phyloP scores from a whole-genome alignment of 169 alveolate species.

The Amoebophrya sp. region DNA sequence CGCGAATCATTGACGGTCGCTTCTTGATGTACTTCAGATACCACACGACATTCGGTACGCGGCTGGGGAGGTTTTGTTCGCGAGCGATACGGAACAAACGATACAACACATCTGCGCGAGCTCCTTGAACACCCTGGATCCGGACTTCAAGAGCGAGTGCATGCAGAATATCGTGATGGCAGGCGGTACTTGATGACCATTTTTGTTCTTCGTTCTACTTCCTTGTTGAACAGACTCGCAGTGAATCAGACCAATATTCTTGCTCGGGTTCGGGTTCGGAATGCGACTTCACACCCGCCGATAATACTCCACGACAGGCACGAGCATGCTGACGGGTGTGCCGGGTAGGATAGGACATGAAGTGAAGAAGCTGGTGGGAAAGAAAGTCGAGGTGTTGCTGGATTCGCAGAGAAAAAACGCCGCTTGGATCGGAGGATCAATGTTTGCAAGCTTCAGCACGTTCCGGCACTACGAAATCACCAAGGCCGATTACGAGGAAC shows the following conservation, averaged over 20 bases:
- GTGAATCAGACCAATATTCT: too few species aligned
- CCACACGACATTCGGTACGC: background rate
- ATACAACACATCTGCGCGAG: background rate
- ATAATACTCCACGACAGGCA: too few species aligned
- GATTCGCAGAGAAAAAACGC: background rate
- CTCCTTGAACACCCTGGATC: background rate
- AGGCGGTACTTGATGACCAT: background rate
- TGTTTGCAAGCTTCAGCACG: background rate
- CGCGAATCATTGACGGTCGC: too few species aligned
- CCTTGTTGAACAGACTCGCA: too few species aligned
- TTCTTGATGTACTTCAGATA: too few species aligned
- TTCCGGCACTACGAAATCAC: background rate
- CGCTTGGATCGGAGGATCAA: background rate
- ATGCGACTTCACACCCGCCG: too few species aligned
- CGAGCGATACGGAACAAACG: background rate
- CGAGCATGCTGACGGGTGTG: background rate
- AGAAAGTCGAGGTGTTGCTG: background rate
- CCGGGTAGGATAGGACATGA: background rate
- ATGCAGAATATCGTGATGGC: background rate
- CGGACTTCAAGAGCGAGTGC: background rate
- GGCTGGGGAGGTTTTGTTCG: background rate
- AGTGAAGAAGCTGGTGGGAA: background rate
- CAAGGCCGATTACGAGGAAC: background rate
- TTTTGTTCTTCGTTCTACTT: too few species aligned
- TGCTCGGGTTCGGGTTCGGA: too few species aligned